Percentiles rank a stretch among this genome's conserved stretches.
Conservation (phyloP, 768 basidiomycete species). For the Boletus sensibilis region DNA sequence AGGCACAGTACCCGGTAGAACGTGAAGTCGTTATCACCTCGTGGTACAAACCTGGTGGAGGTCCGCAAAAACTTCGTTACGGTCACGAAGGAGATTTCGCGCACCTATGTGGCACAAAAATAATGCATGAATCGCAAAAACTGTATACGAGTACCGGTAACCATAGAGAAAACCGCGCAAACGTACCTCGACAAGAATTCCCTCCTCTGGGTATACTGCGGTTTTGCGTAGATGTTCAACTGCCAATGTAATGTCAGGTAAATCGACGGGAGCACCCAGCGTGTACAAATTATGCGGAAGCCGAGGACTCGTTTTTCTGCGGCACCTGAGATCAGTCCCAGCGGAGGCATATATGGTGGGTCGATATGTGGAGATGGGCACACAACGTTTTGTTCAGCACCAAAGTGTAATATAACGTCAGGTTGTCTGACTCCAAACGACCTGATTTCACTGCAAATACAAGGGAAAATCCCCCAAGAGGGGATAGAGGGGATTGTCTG, state of each 20-base stretch:
- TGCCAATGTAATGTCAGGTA: background rate
- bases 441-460: background rate
- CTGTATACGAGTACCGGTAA: background rate
- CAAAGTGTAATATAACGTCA: background rate
- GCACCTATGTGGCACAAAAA: background rate
- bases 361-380: background rate
- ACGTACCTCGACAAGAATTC: background rate
- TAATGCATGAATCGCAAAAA: background rate
- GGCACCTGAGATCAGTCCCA: background rate
- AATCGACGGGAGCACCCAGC: background rate
- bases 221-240: background rate
- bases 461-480: background rate
- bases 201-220: background rate
- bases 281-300: background rate
- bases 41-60: background rate
- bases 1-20: background rate
- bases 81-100: background rate
- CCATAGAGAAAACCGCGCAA: background rate
- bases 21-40: background rate
- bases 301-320: background rate
- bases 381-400: background rate
- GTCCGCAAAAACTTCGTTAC: background rate
- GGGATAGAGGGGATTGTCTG: background rate
- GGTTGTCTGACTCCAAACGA: background rate
- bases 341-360: background rate